Base-by-base conservation (phyloP, 2,329 filamentous ascomycete genomes). In the Sporothrix curviconia region DNA sequence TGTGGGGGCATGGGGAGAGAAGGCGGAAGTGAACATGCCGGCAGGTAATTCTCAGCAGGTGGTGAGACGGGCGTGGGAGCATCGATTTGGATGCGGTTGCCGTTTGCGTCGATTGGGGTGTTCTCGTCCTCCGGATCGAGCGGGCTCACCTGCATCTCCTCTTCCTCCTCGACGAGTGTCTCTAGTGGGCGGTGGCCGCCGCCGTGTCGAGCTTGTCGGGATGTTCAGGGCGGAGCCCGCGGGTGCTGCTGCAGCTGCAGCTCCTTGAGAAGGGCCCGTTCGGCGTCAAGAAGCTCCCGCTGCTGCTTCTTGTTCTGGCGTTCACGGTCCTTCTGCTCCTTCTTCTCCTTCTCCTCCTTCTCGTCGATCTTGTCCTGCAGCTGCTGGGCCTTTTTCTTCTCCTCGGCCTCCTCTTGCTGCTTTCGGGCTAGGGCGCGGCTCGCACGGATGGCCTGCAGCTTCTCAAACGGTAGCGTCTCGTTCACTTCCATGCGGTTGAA, bases 401-500 rank as follows among this genome's bases (percentile, higher is more conserved):
- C 51, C 36, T 54, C 47, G 32, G 43, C 36, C n/a, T 60, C 52
- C 15, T 36, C 22, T 22, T 55, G 17, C 24, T 59, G 59, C 25
- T 43, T 28, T 61, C 34, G 64, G 57, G 70, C 68, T 25, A 69
- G 69, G 37, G 71, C 67, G 17, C 73, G 69, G 55, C 70, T 74
- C 64, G 68, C 70, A 50, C 71, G 75, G 22, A 77, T 72, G 51
- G 74, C 71, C 62, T 80, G 74, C 24, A 83, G 69, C 37, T 76
- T 75, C 34, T 75, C 73, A 17, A 80, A 76, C 11, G 80, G 79
- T 12, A 84, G 68, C 72, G 83, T 81, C 68, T 85, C 82, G 53
- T 83, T 79, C 0, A 76, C 81, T 60, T 85, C 80, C 55, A 80
- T 73, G 47, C 75, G 75, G 60, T 74, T 74, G 65, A 85, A 83